Evolutionary conservation across 78 protist genomes (phyloP), one percentile per base, ranked within the genome.

Genomic region (Carpediemonas membranifera): DNA sequence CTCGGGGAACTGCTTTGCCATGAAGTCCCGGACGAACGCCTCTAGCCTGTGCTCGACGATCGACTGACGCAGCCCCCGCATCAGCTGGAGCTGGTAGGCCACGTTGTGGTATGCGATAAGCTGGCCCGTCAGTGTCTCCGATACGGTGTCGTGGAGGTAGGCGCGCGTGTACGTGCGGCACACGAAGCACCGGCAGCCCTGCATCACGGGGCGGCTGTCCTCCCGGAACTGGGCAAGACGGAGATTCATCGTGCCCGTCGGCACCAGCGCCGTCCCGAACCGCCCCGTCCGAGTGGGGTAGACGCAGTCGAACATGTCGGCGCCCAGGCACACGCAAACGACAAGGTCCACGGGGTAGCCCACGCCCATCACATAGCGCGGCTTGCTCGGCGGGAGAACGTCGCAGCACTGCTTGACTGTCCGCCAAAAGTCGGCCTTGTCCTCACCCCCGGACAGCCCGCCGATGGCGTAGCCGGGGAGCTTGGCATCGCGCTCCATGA

Each of bases 231-330:
- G 54, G 24, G 44, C 37, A 30, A 31, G 56, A 21, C 36, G 28
- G 34, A 76, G 62, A 24, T 76, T 61, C 52, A 57, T 25, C 41
- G 13, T 7, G 24, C 78, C 78, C 14, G 24, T 3, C 30, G 78
- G 70, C 7, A 31, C 27, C 37, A 66, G 25, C 24, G 74, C 73
- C n/a, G 57, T 50, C 14, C 83, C 83, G 30, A 78, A 78, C 1
- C 83, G 69, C 1, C 74, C 83, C 0, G 85, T 81, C 30, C 87
- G 24, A 2, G 75, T 41, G 31, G 98, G 96, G 47, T 77, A 94
- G 33, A 94, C 98, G 37, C 98, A 94, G 62, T 94, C 98, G 73
- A 91, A 94, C 92, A 84, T 84, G 66, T 94, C 98, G 7, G 83
- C 92, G 28, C 98, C 98, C 51, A 94, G 73, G 9, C 92, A 91